Base-by-base conservation (phyloP, 768 basidiomycete species). In the Leccinum olivaceopallidum region DNA sequence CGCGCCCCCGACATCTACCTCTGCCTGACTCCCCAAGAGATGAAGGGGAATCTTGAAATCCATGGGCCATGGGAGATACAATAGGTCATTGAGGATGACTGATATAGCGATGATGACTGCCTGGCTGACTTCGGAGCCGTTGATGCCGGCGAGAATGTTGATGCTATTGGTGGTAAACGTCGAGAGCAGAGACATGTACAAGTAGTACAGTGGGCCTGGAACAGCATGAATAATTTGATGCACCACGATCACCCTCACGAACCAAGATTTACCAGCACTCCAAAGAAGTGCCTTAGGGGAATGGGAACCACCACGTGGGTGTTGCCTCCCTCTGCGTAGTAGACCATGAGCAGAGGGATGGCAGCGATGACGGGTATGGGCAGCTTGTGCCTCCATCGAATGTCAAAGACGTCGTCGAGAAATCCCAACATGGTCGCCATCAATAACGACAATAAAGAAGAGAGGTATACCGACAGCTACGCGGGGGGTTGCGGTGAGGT, bases 131-230 rank as follows among this genome's bases (percentile, higher is more conserved):
- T 99, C 97, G 5, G 96, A 88, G 12, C 96, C 97, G 71, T 99
- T 98, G 65, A 98, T 91, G 9, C 96, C 97, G 12, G 97, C 97
- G 18, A 98, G 87, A 66, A 99, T 98, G 75, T 99, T 99, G 81
- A 98, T 97, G 73, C 91, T 91, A 76, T 99, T 99, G 18, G 96
- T 98, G 57, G 92, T 86, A 74, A 98, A 99, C 0, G 95, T 98
- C 34, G 95, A 98, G 18, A 99, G 80, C 32, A 98, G 76, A 5
- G 94, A 86, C 92, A 99, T 98, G 78, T 98, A 99, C 56, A 95
- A 60, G 74, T 98, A 99, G 75, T 98, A 98, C 5, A 98, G 75
- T 0, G 94, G 93, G 2, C 96, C 96, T 98, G 64, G 48, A 42
- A 32, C 6, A 20, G 56, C 57, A 56, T 70, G 44, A 67, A 14